These are phyloP conservation scores for Murraya koenigii DNA, from an alignment of 345 rosid species.

Conservation along the genomic window DNA sequence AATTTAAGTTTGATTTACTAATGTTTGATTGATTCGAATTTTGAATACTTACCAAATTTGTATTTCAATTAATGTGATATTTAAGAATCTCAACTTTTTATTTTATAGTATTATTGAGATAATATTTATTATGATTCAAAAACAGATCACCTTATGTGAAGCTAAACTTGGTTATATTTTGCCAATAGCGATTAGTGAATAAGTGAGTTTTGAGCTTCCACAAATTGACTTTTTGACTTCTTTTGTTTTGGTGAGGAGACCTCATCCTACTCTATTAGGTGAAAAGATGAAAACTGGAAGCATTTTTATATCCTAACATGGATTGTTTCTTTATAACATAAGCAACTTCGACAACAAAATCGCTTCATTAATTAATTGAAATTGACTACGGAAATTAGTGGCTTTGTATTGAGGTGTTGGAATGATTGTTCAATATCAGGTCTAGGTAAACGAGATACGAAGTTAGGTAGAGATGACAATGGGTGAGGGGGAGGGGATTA, in stretches of 20 bases:
- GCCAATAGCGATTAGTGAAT: background rate
- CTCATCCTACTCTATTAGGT: background rate
- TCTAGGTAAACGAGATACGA: too few relatives aligned
- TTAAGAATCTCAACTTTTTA: too few relatives aligned
- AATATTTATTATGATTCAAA: background rate
- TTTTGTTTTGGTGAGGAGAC: background rate
- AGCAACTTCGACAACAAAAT: background rate
- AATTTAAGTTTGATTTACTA: too few relatives aligned
- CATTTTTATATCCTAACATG: background rate
- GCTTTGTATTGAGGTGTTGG: too few relatives aligned
- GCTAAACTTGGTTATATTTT: background rate
- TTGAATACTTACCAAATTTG: too few relatives aligned
- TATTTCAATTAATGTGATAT: too few relatives aligned
- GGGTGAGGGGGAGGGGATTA: too few relatives aligned
- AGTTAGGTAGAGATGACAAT: too few relatives aligned
- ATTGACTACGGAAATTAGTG: background rate
- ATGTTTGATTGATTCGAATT: background rate
- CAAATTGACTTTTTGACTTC: background rate
- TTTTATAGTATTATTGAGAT: too few relatives aligned
- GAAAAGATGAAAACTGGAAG: slow-evolving; percentile 2
- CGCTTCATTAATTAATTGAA: background rate
- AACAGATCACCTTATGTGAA: background rate
- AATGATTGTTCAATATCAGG: too few relatives aligned
- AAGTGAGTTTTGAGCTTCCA: background rate
- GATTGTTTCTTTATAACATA: background rate